Percentiles rank a stretch among this genome's conserved stretches.
These are phyloP conservation scores for Gracilariopsis chorda DNA, from an alignment of 23 red algal genomes.

Conservation along the genomic window DNA sequence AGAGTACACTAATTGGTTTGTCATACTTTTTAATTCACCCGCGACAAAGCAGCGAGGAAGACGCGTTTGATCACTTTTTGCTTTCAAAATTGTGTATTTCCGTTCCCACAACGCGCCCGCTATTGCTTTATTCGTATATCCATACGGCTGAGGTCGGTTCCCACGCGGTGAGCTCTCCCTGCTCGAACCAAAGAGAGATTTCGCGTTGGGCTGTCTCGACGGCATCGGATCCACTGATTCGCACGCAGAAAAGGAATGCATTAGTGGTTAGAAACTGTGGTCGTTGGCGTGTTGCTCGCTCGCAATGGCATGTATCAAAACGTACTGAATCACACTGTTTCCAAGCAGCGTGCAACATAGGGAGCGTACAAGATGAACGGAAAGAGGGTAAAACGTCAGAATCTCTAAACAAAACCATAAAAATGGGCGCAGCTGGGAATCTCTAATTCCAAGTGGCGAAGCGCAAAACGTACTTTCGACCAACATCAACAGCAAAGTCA, in stretches of 20 bases:
- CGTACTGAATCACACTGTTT: slow-evolving; percentile 61
- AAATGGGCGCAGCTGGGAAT: neutral
- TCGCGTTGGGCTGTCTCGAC: slow-evolving; percentile 93
- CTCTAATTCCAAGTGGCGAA: too few relatives aligned
- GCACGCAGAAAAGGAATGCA: neutral
- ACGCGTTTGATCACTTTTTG: too few relatives aligned
- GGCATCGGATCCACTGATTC: slow-evolving; percentile 73
- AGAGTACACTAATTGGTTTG: too few relatives aligned
- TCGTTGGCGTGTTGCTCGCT: too few relatives aligned
- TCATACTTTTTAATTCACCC: too few relatives aligned
- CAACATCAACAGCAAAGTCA: slow-evolving; percentile 89
- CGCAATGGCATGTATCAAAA: too few relatives aligned
- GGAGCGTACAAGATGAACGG: too few relatives aligned
- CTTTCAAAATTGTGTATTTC: too few relatives aligned
- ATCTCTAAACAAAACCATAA: neutral
- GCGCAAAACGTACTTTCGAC: slow-evolving; percentile 67
- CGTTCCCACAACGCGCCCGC: too few relatives aligned
- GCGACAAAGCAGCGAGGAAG: too few relatives aligned
- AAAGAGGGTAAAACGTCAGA: neutral
- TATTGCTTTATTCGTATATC: slow-evolving; percentile 98
- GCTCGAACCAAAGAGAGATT: slow-evolving; percentile 92
- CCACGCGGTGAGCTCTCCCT: slow-evolving; percentile 72
- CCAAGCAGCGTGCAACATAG: too few relatives aligned
- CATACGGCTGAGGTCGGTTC: slow-evolving; percentile 53
- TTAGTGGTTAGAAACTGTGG: slow-evolving; percentile 18